Conservation (phyloP, 2,329 filamentous ascomycete species). For the Onygenales sp. region DNA sequence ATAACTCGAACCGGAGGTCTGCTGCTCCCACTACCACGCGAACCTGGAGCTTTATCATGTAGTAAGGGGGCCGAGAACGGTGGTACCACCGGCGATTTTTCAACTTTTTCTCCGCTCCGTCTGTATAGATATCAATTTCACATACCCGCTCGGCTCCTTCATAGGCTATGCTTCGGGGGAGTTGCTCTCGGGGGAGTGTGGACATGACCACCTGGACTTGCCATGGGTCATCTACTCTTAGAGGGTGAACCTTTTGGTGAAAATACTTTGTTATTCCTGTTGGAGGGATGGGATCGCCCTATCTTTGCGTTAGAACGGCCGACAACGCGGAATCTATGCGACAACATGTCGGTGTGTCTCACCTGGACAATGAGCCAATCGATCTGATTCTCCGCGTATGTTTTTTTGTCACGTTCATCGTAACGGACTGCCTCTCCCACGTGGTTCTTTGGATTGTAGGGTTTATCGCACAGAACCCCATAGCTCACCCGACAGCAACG, state of each 20-base stretch:
- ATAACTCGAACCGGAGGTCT: slow-evolving; percentile 27
- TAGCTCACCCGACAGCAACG: slow-evolving; percentile 27
- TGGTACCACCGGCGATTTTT: slow-evolving; percentile 29
- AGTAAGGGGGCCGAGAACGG: slow-evolving; percentile 18
- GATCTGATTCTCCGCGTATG: slow-evolving; percentile 24
- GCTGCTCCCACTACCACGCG: slow-evolving; percentile 24
- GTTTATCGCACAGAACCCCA: slow-evolving; percentile 24
- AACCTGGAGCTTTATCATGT: slow-evolving; percentile 23
- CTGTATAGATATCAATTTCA: slow-evolving; percentile 19
- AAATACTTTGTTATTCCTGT: slow-evolving; percentile 19
- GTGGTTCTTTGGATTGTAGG: slow-evolving; percentile 22
- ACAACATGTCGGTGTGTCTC: background rate
- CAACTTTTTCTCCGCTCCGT: slow-evolving; percentile 21
- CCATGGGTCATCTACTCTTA: slow-evolving; percentile 16
- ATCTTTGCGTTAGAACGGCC: background rate
- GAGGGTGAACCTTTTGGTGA: slow-evolving; percentile 17
- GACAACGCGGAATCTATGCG: background rate
- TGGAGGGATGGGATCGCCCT: slow-evolving; percentile 16
- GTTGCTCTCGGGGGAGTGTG: slow-evolving; percentile 10
- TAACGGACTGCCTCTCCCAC: slow-evolving; percentile 17
- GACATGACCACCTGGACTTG: slow-evolving; percentile 27
- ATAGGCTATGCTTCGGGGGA: slow-evolving; percentile 18
- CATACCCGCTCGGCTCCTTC: slow-evolving; percentile 20
- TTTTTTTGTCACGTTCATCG: slow-evolving; percentile 23
- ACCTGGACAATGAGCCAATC: slow-evolving; percentile 28